Evolutionary conservation across 208 protist genomes (phyloP).

Genomic region (Leishmania tarentolae): DNA sequence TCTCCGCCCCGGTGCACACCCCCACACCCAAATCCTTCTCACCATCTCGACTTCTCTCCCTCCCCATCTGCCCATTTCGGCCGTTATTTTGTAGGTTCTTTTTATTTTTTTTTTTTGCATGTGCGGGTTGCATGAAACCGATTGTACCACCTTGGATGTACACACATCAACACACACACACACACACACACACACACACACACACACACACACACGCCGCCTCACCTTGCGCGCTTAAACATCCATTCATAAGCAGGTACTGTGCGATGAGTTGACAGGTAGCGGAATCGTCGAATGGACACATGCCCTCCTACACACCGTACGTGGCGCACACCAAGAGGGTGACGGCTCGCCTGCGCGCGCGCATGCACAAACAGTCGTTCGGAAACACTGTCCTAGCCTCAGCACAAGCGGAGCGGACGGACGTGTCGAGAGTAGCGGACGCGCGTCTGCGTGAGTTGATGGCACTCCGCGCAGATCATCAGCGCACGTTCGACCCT

Average conservation of each 20-base stretch:
- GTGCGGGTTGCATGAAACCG: background rate
- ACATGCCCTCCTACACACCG: conserved; percentile 21
- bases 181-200: background rate
- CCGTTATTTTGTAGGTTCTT: background rate
- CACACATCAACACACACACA: background rate
- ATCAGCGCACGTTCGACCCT: conserved; percentile 58
- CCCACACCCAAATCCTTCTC: background rate
- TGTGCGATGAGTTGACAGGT: background rate
- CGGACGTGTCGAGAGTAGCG: conserved; percentile 35
- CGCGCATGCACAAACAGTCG: conserved; percentile 69
- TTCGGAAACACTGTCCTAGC: conserved; percentile 34
- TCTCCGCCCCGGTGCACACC: background rate
- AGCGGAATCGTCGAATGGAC: background rate
- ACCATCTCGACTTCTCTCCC: background rate
- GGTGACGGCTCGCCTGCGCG: conserved; percentile 64
- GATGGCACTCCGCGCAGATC: conserved; percentile 31
- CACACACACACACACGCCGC: background rate
- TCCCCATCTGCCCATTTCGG: background rate
- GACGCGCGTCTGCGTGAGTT: conserved; percentile 53
- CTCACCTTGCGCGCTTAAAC: background rate
- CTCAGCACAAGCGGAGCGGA: conserved; percentile 13
- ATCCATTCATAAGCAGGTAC: background rate
- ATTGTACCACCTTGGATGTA: background rate
- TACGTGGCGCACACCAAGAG: conserved; percentile 47
- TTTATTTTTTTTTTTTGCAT: background rate